These are phyloP conservation scores for Ceratocystis destructans DNA, from an alignment of 2,329 filamentous ascomycete species.

Conservation along the genomic window DNA sequence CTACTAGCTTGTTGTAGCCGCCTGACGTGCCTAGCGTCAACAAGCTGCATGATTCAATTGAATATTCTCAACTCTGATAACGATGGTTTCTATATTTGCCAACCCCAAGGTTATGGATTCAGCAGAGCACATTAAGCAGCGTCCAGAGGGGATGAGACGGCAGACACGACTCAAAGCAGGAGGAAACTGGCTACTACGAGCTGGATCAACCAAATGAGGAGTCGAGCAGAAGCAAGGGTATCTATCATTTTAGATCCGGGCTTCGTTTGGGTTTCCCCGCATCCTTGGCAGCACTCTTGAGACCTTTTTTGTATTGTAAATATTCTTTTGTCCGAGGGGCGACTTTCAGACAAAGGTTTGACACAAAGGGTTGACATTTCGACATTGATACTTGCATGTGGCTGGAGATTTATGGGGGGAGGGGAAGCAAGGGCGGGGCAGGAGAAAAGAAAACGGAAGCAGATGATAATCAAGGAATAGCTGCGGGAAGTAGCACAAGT, in stretches of 20 bases:
- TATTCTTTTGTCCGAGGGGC: not conserved
- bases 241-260: not conserved
- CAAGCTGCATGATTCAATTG: too few species aligned
- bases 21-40: too few species aligned
- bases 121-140: not conserved
- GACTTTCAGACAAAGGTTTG: not conserved
- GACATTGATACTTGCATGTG: not conserved
- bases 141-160: not conserved
- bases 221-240: not conserved
- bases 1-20: too few species aligned
- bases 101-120: too few species aligned
- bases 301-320: not conserved
- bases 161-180: not conserved
- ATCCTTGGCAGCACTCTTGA: not conserved
- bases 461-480: too few species aligned
- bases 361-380: not conserved
- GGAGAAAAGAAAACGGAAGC: not conserved
- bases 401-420: not conserved
- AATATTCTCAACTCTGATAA: too few species aligned
- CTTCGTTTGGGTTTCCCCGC: not conserved
- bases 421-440: not conserved
- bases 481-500: not conserved
- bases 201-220: not conserved
- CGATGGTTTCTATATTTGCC: too few species aligned
- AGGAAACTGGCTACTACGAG: not conserved